A percentile compares a stretch with the other conserved stretches of the same genome.
These are phyloP conservation scores for Ananas comosus DNA, from an alignment of 176 grass and related monocot genomes.

Conservation along the genomic window DNA sequence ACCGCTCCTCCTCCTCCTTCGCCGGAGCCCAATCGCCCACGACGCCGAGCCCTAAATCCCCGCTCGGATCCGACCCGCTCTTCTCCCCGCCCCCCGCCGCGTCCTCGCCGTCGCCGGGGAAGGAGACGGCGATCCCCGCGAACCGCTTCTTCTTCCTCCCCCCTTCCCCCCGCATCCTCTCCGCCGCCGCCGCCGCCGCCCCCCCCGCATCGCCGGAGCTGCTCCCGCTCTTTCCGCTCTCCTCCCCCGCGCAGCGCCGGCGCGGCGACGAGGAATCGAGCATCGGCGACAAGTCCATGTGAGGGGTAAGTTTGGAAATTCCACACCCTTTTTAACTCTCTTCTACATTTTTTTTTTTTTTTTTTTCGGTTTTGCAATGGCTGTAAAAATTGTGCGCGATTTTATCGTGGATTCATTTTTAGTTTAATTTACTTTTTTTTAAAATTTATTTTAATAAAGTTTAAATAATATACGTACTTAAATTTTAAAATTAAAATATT, in stretches of 20 bases:
- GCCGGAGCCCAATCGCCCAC: not conserved
- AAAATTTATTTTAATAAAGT: too few species aligned
- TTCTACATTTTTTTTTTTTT: too few species aligned
- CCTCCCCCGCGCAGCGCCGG: not conserved
- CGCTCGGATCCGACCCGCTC: constrained; percentile 1
- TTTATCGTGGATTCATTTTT: too few species aligned
- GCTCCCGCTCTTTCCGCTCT: constrained; percentile 8
- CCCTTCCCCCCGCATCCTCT: not conserved
- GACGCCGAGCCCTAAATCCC: not conserved
- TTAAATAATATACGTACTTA: too few species aligned
- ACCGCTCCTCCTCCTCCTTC: not conserved
- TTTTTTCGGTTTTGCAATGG: too few species aligned
- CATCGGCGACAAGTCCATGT: not conserved
- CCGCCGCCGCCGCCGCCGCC: too few species aligned
- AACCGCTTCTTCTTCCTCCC: constrained; percentile 8
- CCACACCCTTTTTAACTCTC: not conserved
- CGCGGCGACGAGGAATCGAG: not conserved
- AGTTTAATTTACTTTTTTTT: too few species aligned
- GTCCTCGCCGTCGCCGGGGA: not conserved
- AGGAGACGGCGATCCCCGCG: constrained; percentile 1
- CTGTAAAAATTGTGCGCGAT: too few species aligned
- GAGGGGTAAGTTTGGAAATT: not conserved
- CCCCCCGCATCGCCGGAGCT: constrained; percentile 2
- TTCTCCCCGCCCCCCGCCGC: not conserved
- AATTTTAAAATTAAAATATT: too few species aligned